A percentile compares a stretch with the other conserved stretches of the same genome.
phyloP scores from a whole-genome alignment of 2,329 filamentous ascomycete species.

The Xylariaceae sp. region DNA sequence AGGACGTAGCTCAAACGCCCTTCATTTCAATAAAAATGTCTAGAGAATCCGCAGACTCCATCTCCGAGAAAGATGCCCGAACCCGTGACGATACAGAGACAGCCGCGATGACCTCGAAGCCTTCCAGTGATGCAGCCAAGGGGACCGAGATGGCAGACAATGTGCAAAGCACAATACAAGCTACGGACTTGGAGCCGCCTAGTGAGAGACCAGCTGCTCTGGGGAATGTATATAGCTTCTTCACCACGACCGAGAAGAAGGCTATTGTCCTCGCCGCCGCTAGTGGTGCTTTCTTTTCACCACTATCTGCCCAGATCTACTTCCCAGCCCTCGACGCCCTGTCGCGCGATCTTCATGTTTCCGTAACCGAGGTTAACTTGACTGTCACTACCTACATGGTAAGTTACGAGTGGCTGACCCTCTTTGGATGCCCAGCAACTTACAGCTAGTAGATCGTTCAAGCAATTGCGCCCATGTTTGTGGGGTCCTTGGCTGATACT shows the following conservation, averaged over 20 bases:
- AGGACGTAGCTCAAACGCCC: background rate
- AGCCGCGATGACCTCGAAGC: slow-evolving; percentile 1
- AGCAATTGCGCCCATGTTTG: slow-evolving; percentile 57
- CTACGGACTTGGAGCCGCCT: too few relatives aligned
- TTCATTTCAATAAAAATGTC: slow-evolving; percentile 13
- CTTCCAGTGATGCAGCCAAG: too few relatives aligned
- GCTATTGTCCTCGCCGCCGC: slow-evolving; percentile 41
- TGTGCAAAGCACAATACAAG: too few relatives aligned
- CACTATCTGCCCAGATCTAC: slow-evolving; percentile 50
- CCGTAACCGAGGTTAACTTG: slow-evolving; percentile 44
- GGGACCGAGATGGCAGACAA: too few relatives aligned
- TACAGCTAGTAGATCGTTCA: slow-evolving; percentile 53
- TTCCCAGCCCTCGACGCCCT: slow-evolving; percentile 52
- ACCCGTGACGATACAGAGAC: background rate
- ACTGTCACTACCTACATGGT: slow-evolving; percentile 47
- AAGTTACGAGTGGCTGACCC: background rate
- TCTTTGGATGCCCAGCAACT: slow-evolving; percentile 33
- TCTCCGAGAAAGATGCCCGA: background rate
- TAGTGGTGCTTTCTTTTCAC: slow-evolving; percentile 43
- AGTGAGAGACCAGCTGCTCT: slow-evolving; percentile 7
- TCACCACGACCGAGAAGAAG: slow-evolving; percentile 40
- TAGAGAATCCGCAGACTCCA: background rate
- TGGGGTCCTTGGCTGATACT: slow-evolving; percentile 57
- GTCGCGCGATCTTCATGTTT: slow-evolving; percentile 49
- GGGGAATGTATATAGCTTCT: slow-evolving; percentile 31